These are phyloP conservation scores for Cladosporium sp. DNA, from an alignment of 2,329 filamentous ascomycete genomes.

Conservation along the genomic window DNA sequence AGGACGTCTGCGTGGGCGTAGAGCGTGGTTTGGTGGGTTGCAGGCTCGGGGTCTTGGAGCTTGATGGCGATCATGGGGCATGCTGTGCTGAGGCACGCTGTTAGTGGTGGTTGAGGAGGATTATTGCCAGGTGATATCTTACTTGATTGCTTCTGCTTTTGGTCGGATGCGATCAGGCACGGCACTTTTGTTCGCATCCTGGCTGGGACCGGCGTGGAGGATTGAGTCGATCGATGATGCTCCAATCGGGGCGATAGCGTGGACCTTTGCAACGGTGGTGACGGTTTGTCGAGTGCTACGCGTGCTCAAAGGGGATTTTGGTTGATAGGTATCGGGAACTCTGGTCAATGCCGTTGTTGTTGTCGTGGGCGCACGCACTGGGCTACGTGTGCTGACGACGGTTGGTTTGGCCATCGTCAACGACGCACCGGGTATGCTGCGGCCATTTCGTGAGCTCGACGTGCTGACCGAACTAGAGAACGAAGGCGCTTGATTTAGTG, in stretches of 20 bases:
- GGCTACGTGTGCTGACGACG: background rate
- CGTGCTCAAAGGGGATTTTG: background rate
- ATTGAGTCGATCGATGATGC: conserved; percentile 1
- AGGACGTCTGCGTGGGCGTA: conserved; percentile 12
- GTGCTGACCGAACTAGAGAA: background rate
- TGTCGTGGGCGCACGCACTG: background rate
- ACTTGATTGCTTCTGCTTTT: conserved; percentile 5
- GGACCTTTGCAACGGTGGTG: background rate
- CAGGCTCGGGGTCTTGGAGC: background rate
- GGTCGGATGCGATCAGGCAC: conserved; percentile 4
- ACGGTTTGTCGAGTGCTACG: background rate
- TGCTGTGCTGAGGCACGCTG: background rate
- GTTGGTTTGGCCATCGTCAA: background rate
- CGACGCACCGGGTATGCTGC: background rate
- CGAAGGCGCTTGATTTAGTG: background rate
- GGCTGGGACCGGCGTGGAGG: background rate
- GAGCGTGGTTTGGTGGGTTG: background rate
- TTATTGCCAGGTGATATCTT: background rate
- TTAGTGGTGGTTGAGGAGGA: background rate
- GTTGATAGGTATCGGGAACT: background rate
- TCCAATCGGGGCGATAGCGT: background rate
- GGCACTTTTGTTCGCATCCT: background rate
- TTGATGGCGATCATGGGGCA: conserved; percentile 2
- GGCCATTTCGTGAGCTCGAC: background rate
- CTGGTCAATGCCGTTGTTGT: background rate